These are phyloP conservation scores for Pyrenophora tritici-repentis DNA, from an alignment of 2,329 filamentous ascomycete species.

Conservation along the genomic window DNA sequence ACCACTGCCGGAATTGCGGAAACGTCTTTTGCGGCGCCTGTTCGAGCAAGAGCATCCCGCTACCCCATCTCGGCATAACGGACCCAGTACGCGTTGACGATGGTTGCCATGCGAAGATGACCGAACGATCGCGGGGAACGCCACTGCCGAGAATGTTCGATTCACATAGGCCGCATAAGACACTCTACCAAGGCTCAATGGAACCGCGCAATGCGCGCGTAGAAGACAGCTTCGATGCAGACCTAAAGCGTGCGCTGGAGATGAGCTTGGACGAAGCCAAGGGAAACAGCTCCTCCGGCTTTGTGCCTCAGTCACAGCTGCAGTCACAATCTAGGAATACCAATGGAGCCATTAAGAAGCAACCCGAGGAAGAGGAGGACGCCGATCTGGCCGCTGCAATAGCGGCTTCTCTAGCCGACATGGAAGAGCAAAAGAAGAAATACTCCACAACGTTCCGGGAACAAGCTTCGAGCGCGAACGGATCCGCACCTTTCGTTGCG, in stretches of 20 bases:
- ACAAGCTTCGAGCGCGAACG: constrained; percentile 65
- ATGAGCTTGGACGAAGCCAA: constrained; percentile 97
- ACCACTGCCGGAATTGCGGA: constrained; percentile 97
- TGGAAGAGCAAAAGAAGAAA: constrained; percentile 96
- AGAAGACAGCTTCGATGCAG: constrained; percentile 91
- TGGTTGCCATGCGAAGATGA: constrained; percentile 89
- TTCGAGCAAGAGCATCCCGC: constrained; percentile 82
- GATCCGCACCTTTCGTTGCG: constrained; percentile 54
- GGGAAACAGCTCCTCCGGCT: constrained; percentile 70
- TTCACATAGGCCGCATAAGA: constrained; percentile 62
- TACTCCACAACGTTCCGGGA: constrained; percentile 84
- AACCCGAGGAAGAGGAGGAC: constrained; percentile 78
- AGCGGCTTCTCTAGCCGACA: constrained; percentile 89
- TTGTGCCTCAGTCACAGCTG: constrained; percentile 67
- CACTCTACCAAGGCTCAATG: constrained; percentile 71
- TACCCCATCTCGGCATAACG: constrained; percentile 91
- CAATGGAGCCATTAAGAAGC: constrained; percentile 44
- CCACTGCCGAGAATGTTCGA: constrained; percentile 53
- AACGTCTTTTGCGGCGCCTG: constrained; percentile 97
- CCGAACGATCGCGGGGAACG: constrained; percentile 65
- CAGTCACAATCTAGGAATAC: constrained; percentile 46
- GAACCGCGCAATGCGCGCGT: constrained; percentile 87
- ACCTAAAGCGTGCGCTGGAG: constrained; percentile 87
- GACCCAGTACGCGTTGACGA: constrained; percentile 94
- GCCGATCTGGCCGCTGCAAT: constrained; percentile 93